These are phyloP conservation scores for Saccharomycopsis phalli DNA, from an alignment of 1,139 yeast species.

Conservation along the genomic window DNA sequence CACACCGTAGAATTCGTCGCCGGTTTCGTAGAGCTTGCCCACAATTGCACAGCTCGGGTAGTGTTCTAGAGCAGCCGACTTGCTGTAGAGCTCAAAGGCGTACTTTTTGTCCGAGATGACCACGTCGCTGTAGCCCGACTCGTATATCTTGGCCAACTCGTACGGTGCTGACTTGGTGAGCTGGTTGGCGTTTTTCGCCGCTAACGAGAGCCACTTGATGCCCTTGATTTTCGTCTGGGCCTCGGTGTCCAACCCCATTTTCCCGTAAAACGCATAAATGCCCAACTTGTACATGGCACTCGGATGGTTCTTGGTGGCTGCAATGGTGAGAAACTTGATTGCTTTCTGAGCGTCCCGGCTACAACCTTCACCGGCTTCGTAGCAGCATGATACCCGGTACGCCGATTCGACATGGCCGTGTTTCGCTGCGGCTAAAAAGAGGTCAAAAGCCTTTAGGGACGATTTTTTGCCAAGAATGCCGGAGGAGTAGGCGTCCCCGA, in stretches of 20 bases:
- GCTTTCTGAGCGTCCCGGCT: slow-evolving; percentile 87
- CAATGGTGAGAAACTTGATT: slow-evolving; percentile 70
- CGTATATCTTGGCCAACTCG: slow-evolving; percentile 80
- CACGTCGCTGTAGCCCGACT: slow-evolving; percentile 76
- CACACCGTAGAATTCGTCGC: slow-evolving; percentile 46
- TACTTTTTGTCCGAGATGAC: slow-evolving; percentile 75
- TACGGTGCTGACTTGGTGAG: slow-evolving; percentile 86
- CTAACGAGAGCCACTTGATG: slow-evolving; percentile 85
- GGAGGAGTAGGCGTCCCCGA: slow-evolving; percentile 80
- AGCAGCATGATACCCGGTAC: slow-evolving; percentile 82
- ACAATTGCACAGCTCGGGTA: slow-evolving; percentile 68
- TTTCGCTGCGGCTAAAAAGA: slow-evolving; percentile 86
- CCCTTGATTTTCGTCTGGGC: slow-evolving; percentile 72
- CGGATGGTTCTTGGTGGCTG: slow-evolving; percentile 86
- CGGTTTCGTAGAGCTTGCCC: slow-evolving; percentile 79
- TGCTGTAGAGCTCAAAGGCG: slow-evolving; percentile 77
- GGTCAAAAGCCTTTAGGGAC: slow-evolving; percentile 59
- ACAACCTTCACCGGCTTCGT: slow-evolving; percentile 90
- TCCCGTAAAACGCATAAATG: slow-evolving; percentile 69
- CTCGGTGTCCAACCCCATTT: slow-evolving; percentile 71
- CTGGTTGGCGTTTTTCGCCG: slow-evolving; percentile 75
- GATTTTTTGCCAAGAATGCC: slow-evolving; percentile 75
- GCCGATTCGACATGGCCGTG: slow-evolving; percentile 88
- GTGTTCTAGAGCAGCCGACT: slow-evolving; percentile 85
- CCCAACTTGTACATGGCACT: slow-evolving; percentile 96